Evolutionary conservation across 306 rosid species (phyloP).

Genomic region (Sphenostylis stenocarpa): DNA sequence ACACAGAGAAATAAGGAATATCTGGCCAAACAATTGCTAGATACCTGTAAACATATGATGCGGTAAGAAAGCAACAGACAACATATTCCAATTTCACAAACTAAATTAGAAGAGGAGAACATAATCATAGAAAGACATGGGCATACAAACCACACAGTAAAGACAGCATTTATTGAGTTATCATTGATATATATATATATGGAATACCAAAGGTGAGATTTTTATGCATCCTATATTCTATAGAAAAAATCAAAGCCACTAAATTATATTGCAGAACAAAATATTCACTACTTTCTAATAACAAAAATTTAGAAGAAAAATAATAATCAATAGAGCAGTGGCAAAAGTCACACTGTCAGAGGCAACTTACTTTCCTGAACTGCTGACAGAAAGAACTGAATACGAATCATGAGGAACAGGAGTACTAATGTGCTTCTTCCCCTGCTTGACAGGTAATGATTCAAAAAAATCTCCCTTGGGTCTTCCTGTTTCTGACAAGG

Average conservation of each 20-base stretch:
- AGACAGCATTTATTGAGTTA: conserved; percentile 1
- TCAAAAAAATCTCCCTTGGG: conserved; percentile 76
- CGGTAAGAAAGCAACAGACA: conserved; percentile 32
- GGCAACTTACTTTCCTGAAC: conserved; percentile 96
- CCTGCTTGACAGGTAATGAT: conserved; percentile 88
- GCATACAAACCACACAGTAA: not conserved
- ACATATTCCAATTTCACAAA: conserved; percentile 16
- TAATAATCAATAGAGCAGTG: not conserved
- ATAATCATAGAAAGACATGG: conserved; percentile 5
- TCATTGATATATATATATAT: not conserved
- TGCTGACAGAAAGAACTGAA: conserved; percentile 95
- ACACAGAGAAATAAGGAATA: conserved; percentile 94
- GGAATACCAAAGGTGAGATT: conserved; percentile 4
- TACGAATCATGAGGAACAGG: conserved; percentile 99
- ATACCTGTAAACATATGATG: conserved; percentile 70
- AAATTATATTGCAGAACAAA: conserved; percentile 14
- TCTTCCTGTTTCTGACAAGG: conserved; percentile 86
- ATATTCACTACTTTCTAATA: not conserved
- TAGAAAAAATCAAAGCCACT: conserved; percentile 21
- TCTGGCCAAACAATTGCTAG: conserved; percentile 96
- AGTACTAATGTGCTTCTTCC: conserved; percentile 86
- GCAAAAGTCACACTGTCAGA: conserved; percentile 11
- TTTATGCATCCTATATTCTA: not conserved
- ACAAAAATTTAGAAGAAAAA: not conserved
- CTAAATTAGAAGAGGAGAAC: conserved; percentile 3